Evolutionary conservation across 192 early-diverging fungal genomes (phyloP).

Genomic region (Mortierella antarctica): DNA sequence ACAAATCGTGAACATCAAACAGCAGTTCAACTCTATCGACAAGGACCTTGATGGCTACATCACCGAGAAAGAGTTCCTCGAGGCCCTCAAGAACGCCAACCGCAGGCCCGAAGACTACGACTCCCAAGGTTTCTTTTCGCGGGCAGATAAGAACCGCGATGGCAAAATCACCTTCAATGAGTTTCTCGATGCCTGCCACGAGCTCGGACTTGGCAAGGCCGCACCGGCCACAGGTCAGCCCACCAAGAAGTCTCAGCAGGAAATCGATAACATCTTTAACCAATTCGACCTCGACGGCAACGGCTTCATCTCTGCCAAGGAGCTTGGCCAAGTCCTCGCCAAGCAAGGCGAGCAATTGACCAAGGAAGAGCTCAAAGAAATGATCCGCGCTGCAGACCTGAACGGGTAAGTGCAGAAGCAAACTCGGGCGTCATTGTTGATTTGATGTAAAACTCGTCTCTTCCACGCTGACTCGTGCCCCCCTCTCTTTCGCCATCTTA

Average conservation of each 20-base stretch:
- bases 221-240: not conserved
- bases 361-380: conserved; percentile 80
- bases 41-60: conserved; percentile 43
- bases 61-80: conserved; percentile 30
- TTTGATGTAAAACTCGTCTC: not conserved
- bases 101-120: conserved; percentile 71
- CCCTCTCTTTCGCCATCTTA: too few relatives aligned
- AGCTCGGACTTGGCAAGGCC: not conserved
- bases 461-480: too few relatives aligned
- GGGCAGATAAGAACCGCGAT: conserved; percentile 75
- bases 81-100: conserved; percentile 50
- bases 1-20: conserved; percentile 4
- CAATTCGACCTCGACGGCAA: conserved; percentile 62
- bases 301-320: conserved; percentile 55
- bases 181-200: conserved; percentile 63
- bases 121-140: conserved; percentile 73
- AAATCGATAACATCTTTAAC: conserved; percentile 34
- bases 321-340: conserved; percentile 56
- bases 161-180: conserved; percentile 71
- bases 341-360: conserved; percentile 73
- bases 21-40: conserved; percentile 34
- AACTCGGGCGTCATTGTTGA: not conserved
- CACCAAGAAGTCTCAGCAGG: conserved; percentile 14
- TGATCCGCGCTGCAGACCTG: conserved; percentile 80
- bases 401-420: conserved; percentile 54